Base-by-base conservation (phyloP, 768 basidiomycete species). In the Mycena vitilis region DNA sequence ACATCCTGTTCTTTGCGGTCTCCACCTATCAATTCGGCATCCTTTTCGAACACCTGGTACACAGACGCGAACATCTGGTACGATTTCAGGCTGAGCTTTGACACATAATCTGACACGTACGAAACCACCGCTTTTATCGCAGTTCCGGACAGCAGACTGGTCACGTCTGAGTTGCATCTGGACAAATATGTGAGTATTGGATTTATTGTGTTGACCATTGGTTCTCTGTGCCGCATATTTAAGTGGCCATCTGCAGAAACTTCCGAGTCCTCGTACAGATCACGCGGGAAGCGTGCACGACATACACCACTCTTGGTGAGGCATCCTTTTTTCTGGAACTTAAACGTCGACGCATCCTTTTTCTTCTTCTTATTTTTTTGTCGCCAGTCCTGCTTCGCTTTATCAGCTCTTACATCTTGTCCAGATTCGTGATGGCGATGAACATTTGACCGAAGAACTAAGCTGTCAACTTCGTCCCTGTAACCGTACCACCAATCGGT, bases 381-480 rank as follows among this genome's bases (percentile, higher is more conserved):
- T 5, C 22, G 30, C 40, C 65, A 30, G n/a, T 56, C 54, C 4
- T 56, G 36, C n/a, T n/a, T n/a, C n/a, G 40, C 9, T 56, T 8
- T 40, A n/a, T 23, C 2, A 38, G 10, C 13, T 36, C 2, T 52
- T 13, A 12, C 42, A 34, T 52, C 49, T 16, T 13, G 6, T 2
- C 51, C n/a, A 1, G 60, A 64, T n/a, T n/a, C n/a, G n/a, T n/a
- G n/a, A 23, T 53, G 30, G 13, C 30, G 16, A 54, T 77, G 76
- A 9, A 72, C 15, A 55, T 77, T 75, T 4, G 73, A 72, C 5
- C 62, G 22, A 5, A 66, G 44, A 0, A 75, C 9, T 8, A 76
- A 11, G 60, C 75, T 68, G 61, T 76, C 70, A 7, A 77, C 71
- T 25, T 47, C 23, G 16, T 4, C 15, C 13, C 8, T 16, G 56